These are phyloP conservation scores for Starmerella apicola DNA, from an alignment of 805 yeast genomes.

Conservation along the genomic window DNA sequence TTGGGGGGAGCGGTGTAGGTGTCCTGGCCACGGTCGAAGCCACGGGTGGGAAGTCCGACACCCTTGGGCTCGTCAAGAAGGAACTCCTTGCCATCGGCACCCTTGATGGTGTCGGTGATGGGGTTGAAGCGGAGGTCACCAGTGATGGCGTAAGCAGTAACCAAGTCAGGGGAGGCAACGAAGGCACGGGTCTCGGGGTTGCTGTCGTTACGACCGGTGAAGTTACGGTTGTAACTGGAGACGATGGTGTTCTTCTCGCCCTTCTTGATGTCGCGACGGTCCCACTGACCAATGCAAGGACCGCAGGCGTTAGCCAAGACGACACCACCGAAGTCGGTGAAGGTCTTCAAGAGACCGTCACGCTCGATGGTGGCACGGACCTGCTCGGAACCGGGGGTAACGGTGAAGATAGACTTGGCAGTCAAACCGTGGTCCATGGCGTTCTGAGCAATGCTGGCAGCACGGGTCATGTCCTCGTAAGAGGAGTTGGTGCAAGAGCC, in stretches of 20 bases:
- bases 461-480: constrained; percentile 95
- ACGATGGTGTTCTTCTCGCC: constrained; percentile 94
- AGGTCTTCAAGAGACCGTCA: constrained; percentile 83
- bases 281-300: constrained; percentile 99
- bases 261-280: constrained; percentile 81
- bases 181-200: constrained; percentile 95
- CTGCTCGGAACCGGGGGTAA: constrained; percentile 97
- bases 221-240: constrained; percentile 95
- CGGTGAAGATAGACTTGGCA: constrained; percentile 83
- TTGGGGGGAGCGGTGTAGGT: constrained; percentile 96
- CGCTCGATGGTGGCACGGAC: constrained; percentile 96
- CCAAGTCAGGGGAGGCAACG: constrained; percentile 93
- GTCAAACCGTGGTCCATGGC: constrained; percentile 86
- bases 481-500: constrained; percentile 99
- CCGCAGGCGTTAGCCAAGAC: constrained; percentile 98
- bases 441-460: constrained; percentile 82
- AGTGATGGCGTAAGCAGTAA: constrained; percentile 87
- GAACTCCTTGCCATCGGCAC: constrained; percentile 82
- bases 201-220: constrained; percentile 96
- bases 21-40: constrained; percentile 87
- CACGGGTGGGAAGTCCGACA: constrained; percentile 76
- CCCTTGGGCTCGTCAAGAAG: constrained; percentile 79
- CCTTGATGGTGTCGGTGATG: constrained; percentile 75
- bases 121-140: constrained; percentile 97
- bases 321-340: constrained; percentile 83